phyloP scores from a whole-genome alignment of 805 yeast genomes.

The Candida stauntonica region DNA sequence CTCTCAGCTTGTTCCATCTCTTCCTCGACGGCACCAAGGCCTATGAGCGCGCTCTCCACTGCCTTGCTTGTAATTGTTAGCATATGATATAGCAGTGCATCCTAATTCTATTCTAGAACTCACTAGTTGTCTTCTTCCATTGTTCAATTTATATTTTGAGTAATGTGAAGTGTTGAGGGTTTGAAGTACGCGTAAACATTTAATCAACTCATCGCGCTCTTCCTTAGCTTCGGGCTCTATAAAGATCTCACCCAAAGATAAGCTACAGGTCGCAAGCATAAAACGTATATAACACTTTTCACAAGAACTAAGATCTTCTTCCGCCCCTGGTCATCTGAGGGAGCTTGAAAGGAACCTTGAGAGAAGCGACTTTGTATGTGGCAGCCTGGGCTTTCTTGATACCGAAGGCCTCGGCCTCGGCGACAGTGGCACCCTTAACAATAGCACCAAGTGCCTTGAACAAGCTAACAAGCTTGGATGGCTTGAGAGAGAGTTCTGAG shows the following conservation, averaged over 20 bases:
- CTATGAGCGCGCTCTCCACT: slow-evolving; percentile 39
- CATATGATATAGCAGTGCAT: neutral
- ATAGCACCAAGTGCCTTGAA: slow-evolving; percentile 80
- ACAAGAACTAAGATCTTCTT: slow-evolving; percentile 26
- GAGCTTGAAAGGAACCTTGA: slow-evolving; percentile 83
- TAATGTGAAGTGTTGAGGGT: too few species aligned
- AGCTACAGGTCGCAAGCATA: too few species aligned
- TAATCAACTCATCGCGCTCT: too few species aligned
- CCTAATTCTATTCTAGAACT: too few species aligned
- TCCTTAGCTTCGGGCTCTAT: too few species aligned
- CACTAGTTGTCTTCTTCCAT: neutral
- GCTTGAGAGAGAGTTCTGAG: slow-evolving; percentile 76
- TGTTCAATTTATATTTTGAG: too few species aligned
- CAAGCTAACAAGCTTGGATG: slow-evolving; percentile 61
- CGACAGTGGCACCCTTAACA: slow-evolving; percentile 63
- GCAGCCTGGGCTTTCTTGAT: slow-evolving; percentile 56
- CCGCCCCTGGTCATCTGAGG: slow-evolving; percentile 79
- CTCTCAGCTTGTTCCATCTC: slow-evolving; percentile 57
- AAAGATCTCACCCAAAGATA: too few species aligned
- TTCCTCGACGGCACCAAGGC: slow-evolving; percentile 53
- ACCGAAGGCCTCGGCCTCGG: slow-evolving; percentile 73
- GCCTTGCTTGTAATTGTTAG: slow-evolving; percentile 3
- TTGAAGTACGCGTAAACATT: too few species aligned
- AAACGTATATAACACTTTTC: neutral
- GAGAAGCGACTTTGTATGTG: slow-evolving; percentile 71